A percentile compares a stretch with the other conserved stretches of the same genome.
These are phyloP conservation scores for Polyporus tsugae DNA, from an alignment of 1,284 basidiomycete genomes.

Conservation along the genomic window DNA sequence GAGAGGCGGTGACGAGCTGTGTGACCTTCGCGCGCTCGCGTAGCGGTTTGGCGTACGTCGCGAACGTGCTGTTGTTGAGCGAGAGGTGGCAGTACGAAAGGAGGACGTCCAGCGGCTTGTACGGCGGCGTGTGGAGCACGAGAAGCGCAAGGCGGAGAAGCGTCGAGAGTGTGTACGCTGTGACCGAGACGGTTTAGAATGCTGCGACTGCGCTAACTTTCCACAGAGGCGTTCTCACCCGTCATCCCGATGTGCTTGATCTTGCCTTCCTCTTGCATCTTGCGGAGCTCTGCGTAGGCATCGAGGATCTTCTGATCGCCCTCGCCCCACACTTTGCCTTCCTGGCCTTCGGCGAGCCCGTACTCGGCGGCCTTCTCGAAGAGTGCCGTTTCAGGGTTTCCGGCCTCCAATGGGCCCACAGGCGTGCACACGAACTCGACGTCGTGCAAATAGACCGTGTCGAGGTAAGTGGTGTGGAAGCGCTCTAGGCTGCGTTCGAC, in stretches of 20 bases:
- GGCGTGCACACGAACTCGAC: slow-evolving; percentile 84
- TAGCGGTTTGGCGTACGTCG: slow-evolving; percentile 69
- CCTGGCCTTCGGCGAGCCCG: slow-evolving; percentile 67
- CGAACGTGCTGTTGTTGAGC: slow-evolving; percentile 80
- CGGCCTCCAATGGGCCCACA: slow-evolving; percentile 57
- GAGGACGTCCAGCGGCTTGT: slow-evolving; percentile 79
- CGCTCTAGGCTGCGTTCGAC: slow-evolving; percentile 79
- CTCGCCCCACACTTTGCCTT: slow-evolving; percentile 68
- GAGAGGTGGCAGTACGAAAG: slow-evolving; percentile 90
- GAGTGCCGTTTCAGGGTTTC: slow-evolving; percentile 66
- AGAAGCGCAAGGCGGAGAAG: slow-evolving; percentile 87
- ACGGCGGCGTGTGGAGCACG: slow-evolving; percentile 68
- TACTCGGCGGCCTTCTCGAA: slow-evolving; percentile 58
- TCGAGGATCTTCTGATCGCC: slow-evolving; percentile 86
- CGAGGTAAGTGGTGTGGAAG: slow-evolving; percentile 84
- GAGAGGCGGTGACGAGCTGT: slow-evolving; percentile 87
- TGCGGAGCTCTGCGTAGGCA: slow-evolving; percentile 76
- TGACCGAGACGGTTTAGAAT: not conserved
- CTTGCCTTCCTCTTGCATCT: slow-evolving; percentile 82
- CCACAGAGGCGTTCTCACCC: slow-evolving; percentile 52
- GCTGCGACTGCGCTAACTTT: not conserved
- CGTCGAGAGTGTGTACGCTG: slow-evolving; percentile 88
- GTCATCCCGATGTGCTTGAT: slow-evolving; percentile 87
- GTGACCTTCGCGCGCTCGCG: slow-evolving; percentile 68
- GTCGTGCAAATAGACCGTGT: slow-evolving; percentile 92